Conservation (phyloP, 495 filamentous ascomycete genomes). For the Xylaria scruposa region DNA sequence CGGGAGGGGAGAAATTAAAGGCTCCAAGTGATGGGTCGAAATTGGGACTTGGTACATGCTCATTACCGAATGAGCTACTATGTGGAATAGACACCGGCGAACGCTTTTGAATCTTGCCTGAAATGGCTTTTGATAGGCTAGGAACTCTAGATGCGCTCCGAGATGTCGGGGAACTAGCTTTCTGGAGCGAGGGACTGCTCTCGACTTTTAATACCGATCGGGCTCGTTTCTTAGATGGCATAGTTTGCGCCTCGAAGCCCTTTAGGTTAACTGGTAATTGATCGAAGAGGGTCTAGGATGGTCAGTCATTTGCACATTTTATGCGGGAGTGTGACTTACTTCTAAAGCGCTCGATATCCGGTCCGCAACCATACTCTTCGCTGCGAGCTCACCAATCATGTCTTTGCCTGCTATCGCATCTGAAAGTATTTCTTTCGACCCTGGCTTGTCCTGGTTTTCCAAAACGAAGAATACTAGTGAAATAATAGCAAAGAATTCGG, state of each 20-base stretch:
- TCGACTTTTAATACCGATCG: conserved; percentile 54
- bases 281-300: conserved; percentile 72
- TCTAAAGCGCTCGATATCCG: conserved; percentile 77
- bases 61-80: conserved; percentile 43
- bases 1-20: conserved; percentile 38
- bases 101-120: conserved; percentile 36
- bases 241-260: conserved; percentile 45
- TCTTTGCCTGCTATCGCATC: conserved; percentile 85
- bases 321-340: conserved; percentile 50
- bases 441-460: conserved; percentile 83
- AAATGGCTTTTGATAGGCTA: conserved; percentile 36
- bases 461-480: conserved; percentile 88
- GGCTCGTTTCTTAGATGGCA: conserved; percentile 62
- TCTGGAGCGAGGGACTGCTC: conserved; percentile 31
- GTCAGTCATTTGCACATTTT: conserved; percentile 20
- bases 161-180: conserved; percentile 42
- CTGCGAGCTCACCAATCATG: conserved; percentile 76
- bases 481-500: conserved; percentile 92
- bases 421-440: conserved; percentile 76
- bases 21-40: conserved; percentile 33
- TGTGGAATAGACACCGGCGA: conserved; percentile 35
- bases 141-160: conserved; percentile 58
- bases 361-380: conserved; percentile 87
- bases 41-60: conserved; percentile 37
- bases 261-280: conserved; percentile 74